phyloP scores from a whole-genome alignment of 2,329 filamentous ascomycete species.

The Taxawa tesnikishii region DNA sequence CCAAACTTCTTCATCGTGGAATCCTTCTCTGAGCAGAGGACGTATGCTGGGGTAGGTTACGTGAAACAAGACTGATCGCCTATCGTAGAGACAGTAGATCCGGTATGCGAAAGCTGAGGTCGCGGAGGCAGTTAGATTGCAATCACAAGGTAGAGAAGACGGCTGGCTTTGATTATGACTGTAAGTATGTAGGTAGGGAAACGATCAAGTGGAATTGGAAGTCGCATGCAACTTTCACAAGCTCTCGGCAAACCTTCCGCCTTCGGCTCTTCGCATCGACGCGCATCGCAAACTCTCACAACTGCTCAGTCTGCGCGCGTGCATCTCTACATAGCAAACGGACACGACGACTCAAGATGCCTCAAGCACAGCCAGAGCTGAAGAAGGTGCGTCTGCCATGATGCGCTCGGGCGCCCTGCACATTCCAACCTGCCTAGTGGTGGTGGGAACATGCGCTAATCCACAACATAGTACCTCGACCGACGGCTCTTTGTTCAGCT shows the following conservation, averaged over 20 bases:
- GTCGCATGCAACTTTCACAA: not conserved
- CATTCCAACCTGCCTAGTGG: too few relatives aligned
- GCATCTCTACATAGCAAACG: not conserved
- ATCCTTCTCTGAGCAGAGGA: too few relatives aligned
- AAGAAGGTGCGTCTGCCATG: conserved; percentile 64
- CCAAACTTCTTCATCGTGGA: conserved; percentile 46
- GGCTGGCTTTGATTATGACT: too few relatives aligned
- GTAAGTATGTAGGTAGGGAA: too few relatives aligned
- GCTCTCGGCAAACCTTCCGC: not conserved
- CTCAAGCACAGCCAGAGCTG: conserved; percentile 95
- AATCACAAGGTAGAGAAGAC: too few relatives aligned
- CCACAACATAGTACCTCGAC: conserved; percentile 71
- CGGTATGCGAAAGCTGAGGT: too few relatives aligned
- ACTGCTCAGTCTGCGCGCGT: not conserved
- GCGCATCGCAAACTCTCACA: not conserved
- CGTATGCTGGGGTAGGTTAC: too few relatives aligned
- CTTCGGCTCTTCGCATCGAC: not conserved
- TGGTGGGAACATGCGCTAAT: conserved; percentile 1
- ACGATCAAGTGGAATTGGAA: too few relatives aligned
- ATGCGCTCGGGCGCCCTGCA: not conserved
- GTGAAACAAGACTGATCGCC: too few relatives aligned
- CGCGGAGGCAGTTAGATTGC: too few relatives aligned
- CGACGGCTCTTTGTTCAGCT: conserved; percentile 96
- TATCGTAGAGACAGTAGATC: too few relatives aligned
- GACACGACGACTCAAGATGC: conserved; percentile 51